Base-by-base conservation (phyloP, 352 stramenopile species). In the Poterioochromonas sp. region DNA sequence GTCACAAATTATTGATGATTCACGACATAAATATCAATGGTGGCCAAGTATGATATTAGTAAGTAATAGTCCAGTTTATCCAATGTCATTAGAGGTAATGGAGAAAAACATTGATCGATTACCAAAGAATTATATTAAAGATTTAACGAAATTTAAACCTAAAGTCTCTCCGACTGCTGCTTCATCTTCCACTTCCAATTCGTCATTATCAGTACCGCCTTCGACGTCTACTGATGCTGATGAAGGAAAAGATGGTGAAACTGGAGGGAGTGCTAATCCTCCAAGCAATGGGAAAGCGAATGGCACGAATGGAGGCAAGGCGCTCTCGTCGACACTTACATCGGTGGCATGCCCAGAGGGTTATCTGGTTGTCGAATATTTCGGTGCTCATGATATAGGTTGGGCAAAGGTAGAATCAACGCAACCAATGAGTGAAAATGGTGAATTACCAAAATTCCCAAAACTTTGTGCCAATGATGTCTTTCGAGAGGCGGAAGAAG, bases 371-470 rank as follows among this genome's bases (percentile, higher is more conserved):
- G n/a, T 73, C 15, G 63, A 73, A 40, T 73, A 35, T 73, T 73
- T 73, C 18, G 63, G 63, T 29, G 22, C 35, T 11, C 63, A 73
- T 53, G 40, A 51, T n/a, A 54, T 73, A 54, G 63, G 63, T 20
- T 73, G 63, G 63, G 39, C 34, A 1, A 62, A 32, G 26, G 15
- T 22, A 34, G 51, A 51, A 51, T 20, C 43, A 5, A 18, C 43
- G 5, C 5, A 20, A 5, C 43, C 43, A 20, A 20, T 51, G 5
- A 5, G 5, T 51, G 43, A 18, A 20, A 5, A 5, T 20, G 43
- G 18, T 20, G 18, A 18, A 20, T 20, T 20, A 20, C 5, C 5
- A 5, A 20, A 20, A 5, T 18, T 18, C 5, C 43, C 43, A 18
- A 51, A 32, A 32, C 8, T 32, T 62, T 62, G 8, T 32, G 26